These are phyloP conservation scores for Barnettozyma pratensis DNA, from an alignment of 805 yeast species.

Conservation along the genomic window DNA sequence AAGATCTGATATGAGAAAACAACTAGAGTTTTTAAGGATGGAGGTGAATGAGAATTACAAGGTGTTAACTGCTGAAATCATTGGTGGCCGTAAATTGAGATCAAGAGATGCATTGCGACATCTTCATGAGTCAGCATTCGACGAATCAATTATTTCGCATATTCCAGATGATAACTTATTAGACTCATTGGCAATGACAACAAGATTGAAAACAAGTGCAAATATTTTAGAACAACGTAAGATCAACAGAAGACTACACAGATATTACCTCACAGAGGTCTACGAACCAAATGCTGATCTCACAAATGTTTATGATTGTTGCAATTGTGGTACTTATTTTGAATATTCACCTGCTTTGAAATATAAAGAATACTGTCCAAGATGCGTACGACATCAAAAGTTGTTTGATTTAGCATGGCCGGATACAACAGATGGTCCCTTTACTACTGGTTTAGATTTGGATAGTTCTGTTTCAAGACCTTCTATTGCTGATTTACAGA, in stretches of 20 bases:
- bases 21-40: not conserved
- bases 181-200: constrained; percentile 10
- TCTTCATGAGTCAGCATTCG: not conserved
- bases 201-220: not conserved
- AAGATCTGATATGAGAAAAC: not conserved
- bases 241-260: constrained; percentile 20
- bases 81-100: constrained; percentile 17
- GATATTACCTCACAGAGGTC: constrained; percentile 11
- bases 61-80: constrained; percentile 1
- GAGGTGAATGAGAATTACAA: not conserved
- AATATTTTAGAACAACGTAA: constrained; percentile 7
- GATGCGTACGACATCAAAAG: constrained; percentile 25
- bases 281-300: constrained; percentile 11
- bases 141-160: not conserved
- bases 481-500: constrained; percentile 8
- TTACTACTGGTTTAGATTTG: not conserved
- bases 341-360: not conserved
- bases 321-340: constrained; percentile 27
- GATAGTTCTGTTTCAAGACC: constrained; percentile 2
- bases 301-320: constrained; percentile 22
- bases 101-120: constrained; percentile 1
- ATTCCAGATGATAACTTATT: constrained; percentile 10
- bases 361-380: constrained; percentile 20
- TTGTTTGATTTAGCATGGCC: constrained; percentile 27
- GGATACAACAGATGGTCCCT: constrained; percentile 4